Base-by-base conservation (phyloP, 257 asterid species). In the Scutellaria barbata region DNA sequence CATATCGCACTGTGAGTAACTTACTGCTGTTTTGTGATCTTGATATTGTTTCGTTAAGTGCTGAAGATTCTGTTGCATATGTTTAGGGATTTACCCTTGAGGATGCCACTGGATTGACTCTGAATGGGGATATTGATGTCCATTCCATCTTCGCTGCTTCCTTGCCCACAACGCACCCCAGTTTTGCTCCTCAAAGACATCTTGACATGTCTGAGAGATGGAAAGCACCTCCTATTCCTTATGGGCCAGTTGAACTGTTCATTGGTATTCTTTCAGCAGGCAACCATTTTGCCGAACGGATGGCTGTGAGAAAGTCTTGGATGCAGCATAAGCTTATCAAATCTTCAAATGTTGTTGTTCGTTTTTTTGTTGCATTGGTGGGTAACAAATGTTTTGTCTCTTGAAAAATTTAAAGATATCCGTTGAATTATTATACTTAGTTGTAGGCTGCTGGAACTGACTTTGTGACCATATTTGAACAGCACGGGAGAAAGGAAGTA, bases 241-340 rank as follows among this genome's bases (percentile, higher is more conserved):
- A 82, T 12, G 82, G 68, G 39, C 86, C 88, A 0, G 93, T 86
- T 45, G 96, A 89, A 76, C 75, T 94, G 62, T 89, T 94, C 87
- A 88, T 94, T 41, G 99, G 99, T 57, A 70, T 94, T 82, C 96
- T 94, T 60, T 94, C 99, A 2, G 97, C 99, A 7, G 97, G 97
- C 62, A 94, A 89, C 78, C 99, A 94, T 83, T 91, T 94, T 79
- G 96, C 96, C 6, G 99, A 94, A 83, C 79, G 99, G 37, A 94
- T 94, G 99, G 99, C 96, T 41, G 92, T 85, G 47, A 82, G 99
- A 79, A 89, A 78, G 75, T 91, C 99, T 62, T 94, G 99, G 99
- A 89, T 94, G 97, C 97, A 88, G 69, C 90, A 91, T 63, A 69
- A 72, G 69, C 86, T 87, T 42, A 75, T 94, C 75, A 85, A 80